Conservation (phyloP, 306 rosid genomes). For the Quercus engelmannii region DNA sequence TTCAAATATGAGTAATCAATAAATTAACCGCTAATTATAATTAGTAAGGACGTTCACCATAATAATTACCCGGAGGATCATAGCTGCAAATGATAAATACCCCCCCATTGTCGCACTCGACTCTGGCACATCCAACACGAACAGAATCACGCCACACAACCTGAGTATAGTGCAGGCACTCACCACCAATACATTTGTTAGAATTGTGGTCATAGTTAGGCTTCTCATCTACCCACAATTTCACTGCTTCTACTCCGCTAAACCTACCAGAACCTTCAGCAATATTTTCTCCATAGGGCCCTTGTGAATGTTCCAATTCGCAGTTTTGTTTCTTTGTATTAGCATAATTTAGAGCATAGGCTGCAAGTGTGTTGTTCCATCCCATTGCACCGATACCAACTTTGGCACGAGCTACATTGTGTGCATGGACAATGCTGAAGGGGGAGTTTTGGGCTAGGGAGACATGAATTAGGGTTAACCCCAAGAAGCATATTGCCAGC, state of each 20-base stretch:
- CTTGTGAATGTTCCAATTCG: conserved; percentile 51
- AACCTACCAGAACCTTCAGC: conserved; percentile 40
- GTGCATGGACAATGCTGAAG: conserved; percentile 44
- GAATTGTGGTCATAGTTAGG: conserved; percentile 26
- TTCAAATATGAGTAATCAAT: too few species aligned
- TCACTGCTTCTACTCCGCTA: conserved; percentile 38
- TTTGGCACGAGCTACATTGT: conserved; percentile 47
- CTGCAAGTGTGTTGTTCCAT: conserved; percentile 48
- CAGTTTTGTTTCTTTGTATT: conserved; percentile 28
- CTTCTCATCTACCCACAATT: conserved; percentile 60
- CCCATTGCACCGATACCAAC: conserved; percentile 52
- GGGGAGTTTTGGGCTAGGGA: conserved; percentile 23
- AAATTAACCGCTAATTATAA: not conserved
- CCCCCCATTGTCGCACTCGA: conserved; percentile 1
- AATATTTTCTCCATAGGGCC: conserved; percentile 62
- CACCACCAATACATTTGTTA: not conserved
- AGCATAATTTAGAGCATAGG: conserved; percentile 58
- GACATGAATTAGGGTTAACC: not conserved
- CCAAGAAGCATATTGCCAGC: not conserved
- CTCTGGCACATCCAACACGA: conserved; percentile 15
- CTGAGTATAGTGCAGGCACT: conserved; percentile 25
- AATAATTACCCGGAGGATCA: conserved; percentile 11
- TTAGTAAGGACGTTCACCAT: conserved; percentile 2
- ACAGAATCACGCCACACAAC: conserved; percentile 13
- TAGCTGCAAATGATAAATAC: conserved; percentile 20